Evolutionary conservation across 2,329 filamentous ascomycete species (phyloP).

Genomic region (Macrophomina tecta): DNA sequence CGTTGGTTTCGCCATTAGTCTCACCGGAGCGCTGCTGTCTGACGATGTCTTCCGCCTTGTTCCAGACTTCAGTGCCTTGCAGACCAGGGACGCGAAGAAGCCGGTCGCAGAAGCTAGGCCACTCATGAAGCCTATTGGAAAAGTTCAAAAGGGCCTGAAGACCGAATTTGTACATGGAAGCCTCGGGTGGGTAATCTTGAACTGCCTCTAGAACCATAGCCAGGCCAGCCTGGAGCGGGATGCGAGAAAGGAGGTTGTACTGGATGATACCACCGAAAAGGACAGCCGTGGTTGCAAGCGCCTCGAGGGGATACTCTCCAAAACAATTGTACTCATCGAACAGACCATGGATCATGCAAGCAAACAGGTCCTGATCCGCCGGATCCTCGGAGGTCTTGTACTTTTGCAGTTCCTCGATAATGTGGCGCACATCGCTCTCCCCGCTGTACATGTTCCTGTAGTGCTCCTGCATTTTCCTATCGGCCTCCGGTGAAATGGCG

Average conservation of each 20-base stretch:
- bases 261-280: conserved; percentile 97
- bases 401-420: conserved; percentile 81
- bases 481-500: conserved; percentile 76
- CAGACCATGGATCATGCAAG: conserved; percentile 97
- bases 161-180: conserved; percentile 98
- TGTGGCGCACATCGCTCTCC: conserved; percentile 82
- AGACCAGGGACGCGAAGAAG: conserved; percentile 82
- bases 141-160: conserved; percentile 93
- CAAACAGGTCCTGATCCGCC: conserved; percentile 90
- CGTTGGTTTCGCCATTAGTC: conserved; percentile 62
- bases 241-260: conserved; percentile 85
- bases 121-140: conserved; percentile 81
- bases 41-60: conserved; percentile 81
- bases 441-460: conserved; percentile 98
- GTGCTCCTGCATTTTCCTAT: conserved; percentile 93
- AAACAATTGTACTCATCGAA: conserved; percentile 98
- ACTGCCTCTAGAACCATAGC: conserved; percentile 98
- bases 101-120: conserved; percentile 92
- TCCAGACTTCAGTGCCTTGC: conserved; percentile 82
- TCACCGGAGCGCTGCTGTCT: conserved; percentile 67
- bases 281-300: conserved; percentile 91
- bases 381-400: conserved; percentile 89
- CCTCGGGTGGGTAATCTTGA: conserved; percentile 78
- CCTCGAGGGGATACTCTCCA: conserved; percentile 93
- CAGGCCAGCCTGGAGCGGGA: conserved; percentile 91